Base-by-base conservation (phyloP, 495 filamentous ascomycete species). In the Cenococcum geophilum region DNA sequence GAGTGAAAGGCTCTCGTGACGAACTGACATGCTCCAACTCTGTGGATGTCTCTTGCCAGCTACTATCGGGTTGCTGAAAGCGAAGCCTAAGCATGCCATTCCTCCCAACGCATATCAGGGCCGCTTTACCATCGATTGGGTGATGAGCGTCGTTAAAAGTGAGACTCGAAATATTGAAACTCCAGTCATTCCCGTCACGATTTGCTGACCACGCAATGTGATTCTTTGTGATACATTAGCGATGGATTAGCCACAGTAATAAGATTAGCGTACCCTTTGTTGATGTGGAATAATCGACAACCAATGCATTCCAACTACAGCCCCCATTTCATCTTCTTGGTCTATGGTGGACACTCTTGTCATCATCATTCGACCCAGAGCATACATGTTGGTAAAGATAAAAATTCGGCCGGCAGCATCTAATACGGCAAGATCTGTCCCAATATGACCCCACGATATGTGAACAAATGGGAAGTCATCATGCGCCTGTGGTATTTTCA, bases 301-400 rank as follows among this genome's bases (percentile, higher is more conserved):
- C 91, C 91, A 96, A 74, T 86, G 86, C 72, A 89, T 80, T 5
- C 91, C 91, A 21, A 95, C 88, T n/a, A 95, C 77, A 45, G 83
- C 82, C 57, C 82, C 80, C 20, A 86, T 76, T 62, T 95, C 88
- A 67, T 91, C 88, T 49, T 85, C 77, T 11, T 80, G 73, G 65
- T 90, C 87, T 37, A 75, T 66, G 20, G 80, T 72, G 64, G 82
- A 82, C 35, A 73, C 77, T 34, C 85, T 82, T 25, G 74, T 71
- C 0, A 80, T 65, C 5, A 74, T 78, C 20, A 89, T 79, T 34
- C 83, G 83, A 67, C 92, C 92, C 54, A 95, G 69, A 18, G 82
- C 79, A 60, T 85, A 78, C 48, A 71, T 69, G 55, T 87, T 79
- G 35, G 74, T 80, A 65, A 87, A 79, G 55, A 95, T 84, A 36